Evolutionary conservation across 139 green algal genomes (phyloP), one percentile per base, ranked within the genome.

Genomic region (Auxenochlorella pyrenoidosa): DNA sequence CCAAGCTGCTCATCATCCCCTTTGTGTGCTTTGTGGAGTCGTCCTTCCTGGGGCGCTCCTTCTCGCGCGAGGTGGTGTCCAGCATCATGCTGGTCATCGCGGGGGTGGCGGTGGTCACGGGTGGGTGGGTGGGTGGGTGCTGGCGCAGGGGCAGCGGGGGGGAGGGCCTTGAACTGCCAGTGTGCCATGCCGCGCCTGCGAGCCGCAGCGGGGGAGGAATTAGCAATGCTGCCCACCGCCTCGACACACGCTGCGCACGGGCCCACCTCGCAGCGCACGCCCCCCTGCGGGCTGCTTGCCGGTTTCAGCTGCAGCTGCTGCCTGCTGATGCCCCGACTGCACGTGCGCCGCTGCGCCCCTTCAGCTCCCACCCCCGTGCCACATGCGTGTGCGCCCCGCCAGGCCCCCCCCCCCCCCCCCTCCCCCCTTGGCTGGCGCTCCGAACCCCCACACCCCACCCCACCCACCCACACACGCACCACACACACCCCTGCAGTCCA

Each of bases 1-100:
- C 96, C 77, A 99, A 99, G 93, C 94, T 99, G 54, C 91, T 97
- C 51, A 99, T 99, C 90, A 98, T 99, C 84, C 96, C 96, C 4
- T 98, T 97, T 71, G 94, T 97, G 15, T 97, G 95, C 85, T 28
- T 98, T 12, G 89, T 98, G 83, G 97, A 99, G 91, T 73, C 86
- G 22, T 85, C 96, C n/a, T 98, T 92, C 90, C 88, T 98, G 75
- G 89, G 93, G 32, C 90, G 92, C 21, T 85, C 76, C 21, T 96
- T 97, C 85, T 95, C 94, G 0, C 43, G 84, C 1, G 79, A 87
- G 8, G 66, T 93, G 19, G 82, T 96, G 18, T 71, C 85, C 1
- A 93, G 90, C 22, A 95, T 98, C 16, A 5, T 95, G 18, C 75
- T 95, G 1, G 96, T 98, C 22, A 85, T 98, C 3, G 5, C 84